phyloP scores from a whole-genome alignment of 768 basidiomycete species.

The Podaxis sp. region DNA sequence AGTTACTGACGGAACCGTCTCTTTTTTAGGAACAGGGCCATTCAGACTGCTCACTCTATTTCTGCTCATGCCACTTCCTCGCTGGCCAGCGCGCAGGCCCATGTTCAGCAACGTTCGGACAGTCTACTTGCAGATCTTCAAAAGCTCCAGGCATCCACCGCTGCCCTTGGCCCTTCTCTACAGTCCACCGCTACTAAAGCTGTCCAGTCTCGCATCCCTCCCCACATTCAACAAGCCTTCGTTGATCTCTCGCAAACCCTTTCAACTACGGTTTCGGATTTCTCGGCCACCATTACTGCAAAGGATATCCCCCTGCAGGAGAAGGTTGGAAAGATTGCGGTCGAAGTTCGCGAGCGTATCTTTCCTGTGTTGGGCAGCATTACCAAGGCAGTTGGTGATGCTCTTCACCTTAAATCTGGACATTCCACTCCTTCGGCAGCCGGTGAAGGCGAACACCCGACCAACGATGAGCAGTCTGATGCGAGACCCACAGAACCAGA shows the following conservation, averaged over 20 bases:
- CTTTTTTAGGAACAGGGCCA: constrained; percentile 56
- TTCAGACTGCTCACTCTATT: constrained; percentile 62
- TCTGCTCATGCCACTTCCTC: constrained; percentile 56
- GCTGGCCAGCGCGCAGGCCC: constrained; percentile 47
- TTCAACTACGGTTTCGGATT: constrained; percentile 44
- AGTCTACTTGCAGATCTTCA: constrained; percentile 64
- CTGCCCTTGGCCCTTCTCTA: constrained; percentile 41
- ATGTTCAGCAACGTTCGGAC: constrained; percentile 57
- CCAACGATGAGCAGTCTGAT: background rate
- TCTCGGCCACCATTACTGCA: constrained; percentile 46
- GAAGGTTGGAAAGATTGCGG: constrained; percentile 51
- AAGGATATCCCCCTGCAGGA: constrained; percentile 58
- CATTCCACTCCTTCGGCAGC: no score
- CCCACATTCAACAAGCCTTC: constrained; percentile 56
- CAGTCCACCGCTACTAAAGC: constrained; percentile 28
- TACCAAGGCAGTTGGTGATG: constrained; percentile 35
- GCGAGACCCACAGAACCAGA: background rate
- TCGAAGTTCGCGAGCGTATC: constrained; percentile 58
- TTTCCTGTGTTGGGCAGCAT: constrained; percentile 55
- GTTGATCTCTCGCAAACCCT: constrained; percentile 43
- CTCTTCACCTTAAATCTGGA: constrained; percentile 18
- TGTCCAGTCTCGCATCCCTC: constrained; percentile 42
- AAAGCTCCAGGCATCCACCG: constrained; percentile 57
- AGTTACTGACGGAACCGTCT: constrained; percentile 5
- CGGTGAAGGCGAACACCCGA: constrained; percentile 4